Conservation (phyloP, 768 basidiomycete genomes). For the Boletus insuetus region DNA sequence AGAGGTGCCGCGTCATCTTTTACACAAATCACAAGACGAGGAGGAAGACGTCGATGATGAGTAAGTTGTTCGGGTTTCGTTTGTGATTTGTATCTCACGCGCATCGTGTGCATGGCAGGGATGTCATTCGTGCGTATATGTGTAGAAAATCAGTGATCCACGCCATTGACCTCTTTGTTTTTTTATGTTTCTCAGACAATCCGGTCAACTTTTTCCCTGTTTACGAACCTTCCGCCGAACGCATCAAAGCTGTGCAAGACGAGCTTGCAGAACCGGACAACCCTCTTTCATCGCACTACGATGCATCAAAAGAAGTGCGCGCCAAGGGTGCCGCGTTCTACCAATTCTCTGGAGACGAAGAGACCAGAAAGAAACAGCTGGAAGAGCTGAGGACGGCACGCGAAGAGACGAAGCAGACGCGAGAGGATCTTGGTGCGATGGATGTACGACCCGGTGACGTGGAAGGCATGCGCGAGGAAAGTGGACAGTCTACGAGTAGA, state of each 20-base stretch:
- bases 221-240: constrained; percentile 81
- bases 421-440: constrained; percentile 58
- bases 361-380: constrained; percentile 75
- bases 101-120: constrained; percentile 36
- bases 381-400: constrained; percentile 68
- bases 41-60: constrained; percentile 47
- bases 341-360: constrained; percentile 86
- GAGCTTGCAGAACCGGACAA: constrained; percentile 65
- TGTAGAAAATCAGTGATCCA: background rate
- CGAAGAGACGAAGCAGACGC: constrained; percentile 65
- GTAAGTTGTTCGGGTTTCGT: constrained; percentile 34
- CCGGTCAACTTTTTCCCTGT: constrained; percentile 85
- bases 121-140: constrained; percentile 50
- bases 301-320: constrained; percentile 78
- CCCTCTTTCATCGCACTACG: constrained; percentile 76
- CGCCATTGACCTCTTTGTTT: constrained; percentile 3
- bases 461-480: constrained; percentile 64
- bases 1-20: constrained; percentile 70
- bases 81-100: background rate
- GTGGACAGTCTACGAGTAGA: constrained; percentile 41
- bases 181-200: constrained; percentile 53
- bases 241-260: constrained; percentile 70
- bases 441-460: constrained; percentile 67
- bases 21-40: constrained; percentile 44
- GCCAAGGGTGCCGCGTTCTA: constrained; percentile 90